A percentile compares a stretch with the other conserved stretches of the same genome.
Evolutionary conservation across 306 rosid genomes (phyloP).

Genomic region (Corylus avellana): DNA sequence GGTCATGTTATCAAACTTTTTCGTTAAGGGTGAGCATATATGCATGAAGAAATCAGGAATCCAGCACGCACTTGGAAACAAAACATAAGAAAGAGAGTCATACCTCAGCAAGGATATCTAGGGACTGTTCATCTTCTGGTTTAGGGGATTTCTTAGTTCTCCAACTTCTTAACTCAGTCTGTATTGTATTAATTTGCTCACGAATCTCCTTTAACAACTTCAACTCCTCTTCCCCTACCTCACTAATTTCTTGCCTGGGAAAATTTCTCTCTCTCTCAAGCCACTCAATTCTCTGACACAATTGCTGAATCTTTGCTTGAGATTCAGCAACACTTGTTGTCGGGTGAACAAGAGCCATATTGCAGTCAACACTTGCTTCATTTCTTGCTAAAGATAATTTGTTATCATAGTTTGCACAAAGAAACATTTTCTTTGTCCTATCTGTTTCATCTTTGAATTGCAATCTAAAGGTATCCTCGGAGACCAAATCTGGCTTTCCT

Average conservation of each 20-base stretch:
- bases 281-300: slow-evolving; percentile 56
- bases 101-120: slow-evolving; percentile 64
- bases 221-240: slow-evolving; percentile 55
- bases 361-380: slow-evolving; percentile 32
- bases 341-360: slow-evolving; percentile 19
- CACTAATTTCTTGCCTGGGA: slow-evolving; percentile 52
- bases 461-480: slow-evolving; percentile 36
- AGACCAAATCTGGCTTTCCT: slow-evolving; percentile 49
- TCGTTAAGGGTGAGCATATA: slow-evolving; percentile 16
- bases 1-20: slow-evolving; percentile 7
- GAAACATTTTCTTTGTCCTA: slow-evolving; percentile 44
- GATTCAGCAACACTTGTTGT: slow-evolving; percentile 30
- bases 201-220: slow-evolving; percentile 76
- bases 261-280: slow-evolving; percentile 57
- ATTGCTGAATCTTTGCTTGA: slow-evolving; percentile 54
- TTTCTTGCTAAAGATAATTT: slow-evolving; percentile 36
- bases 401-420: slow-evolving; percentile 28
- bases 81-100: slow-evolving; percentile 6
- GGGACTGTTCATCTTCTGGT: slow-evolving; percentile 38
- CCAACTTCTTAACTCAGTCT: slow-evolving; percentile 51
- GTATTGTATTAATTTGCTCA: slow-evolving; percentile 51
- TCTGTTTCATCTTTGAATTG: slow-evolving; percentile 37
- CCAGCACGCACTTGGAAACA: slow-evolving; percentile 4
- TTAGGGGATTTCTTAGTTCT: slow-evolving; percentile 36
- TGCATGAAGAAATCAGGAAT: slow-evolving; percentile 24